Evolutionary conservation across 169 alveolate genomes (phyloP).

Genomic region (Cryptosporidium bovis): DNA sequence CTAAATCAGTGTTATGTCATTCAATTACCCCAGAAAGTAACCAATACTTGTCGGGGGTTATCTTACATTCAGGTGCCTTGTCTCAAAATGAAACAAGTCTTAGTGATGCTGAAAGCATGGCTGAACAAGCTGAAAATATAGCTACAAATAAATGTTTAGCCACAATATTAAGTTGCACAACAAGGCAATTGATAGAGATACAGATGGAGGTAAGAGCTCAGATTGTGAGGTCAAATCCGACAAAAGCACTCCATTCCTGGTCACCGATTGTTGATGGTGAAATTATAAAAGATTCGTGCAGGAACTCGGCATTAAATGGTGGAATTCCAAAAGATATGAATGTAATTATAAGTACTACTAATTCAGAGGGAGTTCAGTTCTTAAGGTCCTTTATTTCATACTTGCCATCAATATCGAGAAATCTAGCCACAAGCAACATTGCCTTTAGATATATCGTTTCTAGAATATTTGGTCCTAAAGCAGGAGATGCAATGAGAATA

Average conservation of each 20-base stretch:
- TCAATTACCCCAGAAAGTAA: conserved; percentile 61
- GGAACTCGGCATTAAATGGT: conserved; percentile 45
- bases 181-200: conserved; percentile 49
- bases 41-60: conserved; percentile 37
- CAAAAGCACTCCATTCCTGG: conserved; percentile 70
- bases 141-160: conserved; percentile 58
- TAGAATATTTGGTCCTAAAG: conserved; percentile 65
- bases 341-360: conserved; percentile 65
- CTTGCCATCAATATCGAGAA: conserved; percentile 53
- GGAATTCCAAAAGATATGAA: conserved; percentile 32
- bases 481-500: conserved; percentile 70
- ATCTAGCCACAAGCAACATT: conserved; percentile 48
- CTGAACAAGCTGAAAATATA: conserved; percentile 50
- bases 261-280: conserved; percentile 64
- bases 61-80: conserved; percentile 67
- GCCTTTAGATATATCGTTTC: conserved; percentile 57
- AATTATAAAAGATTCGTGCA: conserved; percentile 56
- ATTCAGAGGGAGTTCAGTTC: conserved; percentile 65
- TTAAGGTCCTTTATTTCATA: conserved; percentile 57
- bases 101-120: conserved; percentile 61
- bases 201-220: conserved; percentile 66
- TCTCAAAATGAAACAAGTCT: conserved; percentile 64
- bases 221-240: conserved; percentile 26
- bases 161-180: conserved; percentile 60
- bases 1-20: conserved; percentile 75